phyloP scores from a whole-genome alignment of 106 monocot genomes.

The Platanthera guangdongensis region DNA sequence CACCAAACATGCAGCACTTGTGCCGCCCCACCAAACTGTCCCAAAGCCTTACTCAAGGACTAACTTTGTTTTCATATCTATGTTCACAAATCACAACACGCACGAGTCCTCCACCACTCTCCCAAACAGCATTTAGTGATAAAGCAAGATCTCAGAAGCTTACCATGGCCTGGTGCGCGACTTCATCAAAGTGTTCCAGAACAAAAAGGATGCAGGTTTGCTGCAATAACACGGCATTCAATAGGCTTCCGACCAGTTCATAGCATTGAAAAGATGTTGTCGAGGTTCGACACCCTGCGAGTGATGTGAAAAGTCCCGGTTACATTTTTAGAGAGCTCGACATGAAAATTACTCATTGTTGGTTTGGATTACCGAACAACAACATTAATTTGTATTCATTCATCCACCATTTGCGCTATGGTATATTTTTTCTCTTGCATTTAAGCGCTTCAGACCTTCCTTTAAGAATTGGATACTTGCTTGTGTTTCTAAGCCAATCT shows the following conservation, averaged over 20 bases:
- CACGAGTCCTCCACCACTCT: no score
- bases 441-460: constrained; percentile 87
- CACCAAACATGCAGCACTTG: no score
- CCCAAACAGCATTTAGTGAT: not conserved
- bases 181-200: constrained; percentile 78
- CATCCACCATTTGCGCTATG: constrained; percentile 92
- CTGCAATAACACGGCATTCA: constrained; percentile 72
- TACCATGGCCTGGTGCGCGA: constrained; percentile 63
- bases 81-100: no score
- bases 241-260: constrained; percentile 86
- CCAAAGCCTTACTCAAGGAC: no score
- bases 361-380: not conserved
- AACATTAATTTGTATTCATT: no score
- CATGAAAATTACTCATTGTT: not conserved
- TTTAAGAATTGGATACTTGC: constrained; percentile 96
- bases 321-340: not conserved
- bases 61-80: no score
- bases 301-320: not conserved
- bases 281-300: constrained; percentile 63
- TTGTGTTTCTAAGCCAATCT: no score
- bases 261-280: constrained; percentile 86
- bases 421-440: constrained; percentile 93
- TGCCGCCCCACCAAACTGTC: no score
- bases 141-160: constrained; percentile 1
- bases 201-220: constrained; percentile 80